Base-by-base conservation (phyloP, 1,284 basidiomycete species). In the Ganoderma lingzhi region DNA sequence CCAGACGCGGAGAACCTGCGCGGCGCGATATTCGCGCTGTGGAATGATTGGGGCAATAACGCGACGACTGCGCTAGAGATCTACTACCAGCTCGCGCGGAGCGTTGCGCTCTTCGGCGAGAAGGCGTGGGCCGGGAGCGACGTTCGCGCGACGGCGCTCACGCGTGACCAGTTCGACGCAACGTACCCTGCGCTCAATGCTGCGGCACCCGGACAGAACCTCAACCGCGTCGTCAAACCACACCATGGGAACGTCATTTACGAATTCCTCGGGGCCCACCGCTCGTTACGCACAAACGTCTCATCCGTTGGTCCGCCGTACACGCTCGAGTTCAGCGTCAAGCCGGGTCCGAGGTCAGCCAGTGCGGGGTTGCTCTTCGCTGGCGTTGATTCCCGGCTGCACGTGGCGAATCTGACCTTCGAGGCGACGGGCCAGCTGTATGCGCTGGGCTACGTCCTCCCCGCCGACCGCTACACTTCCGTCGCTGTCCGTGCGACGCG, bases 261-360 rank as follows among this genome's bases (percentile, higher is more conserved):
- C 58, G 66, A 73, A 32, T 75, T 74, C 35, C 48, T 71, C 1
- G 67, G 69, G 9, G 63, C 71, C 12, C 45, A 62, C 17, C 65
- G 68, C 10, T 45, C 77, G 0, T 72, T 80, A 32, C 48, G 65
- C 59, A 84, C 83, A 0, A 69, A 73, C 3, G 72, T 82, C 64
- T 73, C 77, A 48, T 84, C 84, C 6, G 81, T 85, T 9, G 84
- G 84, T 14, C 84, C 84, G 17, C 84, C 83, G 15, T 85, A 85
- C 71, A 83, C 81, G 9, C 73, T 85, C 23, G 79, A 77, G 10
- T 84, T 84, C 76, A 78, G 76, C 42, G 75, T 85, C 28, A 76
- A 64, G 70, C 76, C 76, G 14, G 71, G 67, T 51, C 35, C 70
- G 9, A 55, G 51, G 5, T 45, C 62, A 32, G 74, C 77, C n/a